A percentile compares a stretch with the other conserved stretches of the same genome.
phyloP scores from a whole-genome alignment of 768 basidiomycete species.

The Mycena floridula region DNA sequence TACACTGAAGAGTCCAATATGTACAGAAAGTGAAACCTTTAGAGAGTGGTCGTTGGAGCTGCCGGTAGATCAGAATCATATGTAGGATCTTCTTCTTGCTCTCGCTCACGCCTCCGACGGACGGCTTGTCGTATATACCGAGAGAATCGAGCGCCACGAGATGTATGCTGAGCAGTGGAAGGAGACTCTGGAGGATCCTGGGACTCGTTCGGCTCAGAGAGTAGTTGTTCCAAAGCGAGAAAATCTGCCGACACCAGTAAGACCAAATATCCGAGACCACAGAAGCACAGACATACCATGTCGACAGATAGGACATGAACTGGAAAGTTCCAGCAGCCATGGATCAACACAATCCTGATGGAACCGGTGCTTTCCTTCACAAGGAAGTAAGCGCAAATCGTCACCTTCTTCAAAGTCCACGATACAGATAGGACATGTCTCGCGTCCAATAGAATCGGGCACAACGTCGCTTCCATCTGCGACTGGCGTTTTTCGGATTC shows the following conservation, averaged over 20 bases:
- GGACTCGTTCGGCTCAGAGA: constrained; percentile 29
- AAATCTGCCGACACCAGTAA: constrained; percentile 39
- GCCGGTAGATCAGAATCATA: constrained; percentile 28
- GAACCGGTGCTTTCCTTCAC: constrained; percentile 87
- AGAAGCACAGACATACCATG: constrained; percentile 50
- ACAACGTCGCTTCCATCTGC: constrained; percentile 26
- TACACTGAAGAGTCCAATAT: too few species aligned
- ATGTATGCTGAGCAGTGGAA: constrained; percentile 6
- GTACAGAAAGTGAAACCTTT: too few species aligned
- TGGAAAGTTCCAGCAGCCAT: constrained; percentile 87
- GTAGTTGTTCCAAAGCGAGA: constrained; percentile 52
- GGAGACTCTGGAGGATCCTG: constrained; percentile 15
- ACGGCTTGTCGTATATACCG: constrained; percentile 51
- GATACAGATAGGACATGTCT: constrained; percentile 94
- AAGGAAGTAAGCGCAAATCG: constrained; percentile 84
- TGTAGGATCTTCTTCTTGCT: constrained; percentile 23
- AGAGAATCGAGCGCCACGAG: constrained; percentile 41
- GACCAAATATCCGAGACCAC: background rate
- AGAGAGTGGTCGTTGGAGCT: constrained; percentile 22
- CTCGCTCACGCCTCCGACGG: constrained; percentile 23
- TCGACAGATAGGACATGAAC: constrained; percentile 88
- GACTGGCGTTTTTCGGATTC: background rate
- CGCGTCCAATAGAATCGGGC: constrained; percentile 66
- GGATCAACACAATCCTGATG: constrained; percentile 89
- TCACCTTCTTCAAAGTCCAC: constrained; percentile 93